Evolutionary conservation across 2,329 filamentous ascomycete species (phyloP).

Genomic region (Aspergillus terreus): DNA sequence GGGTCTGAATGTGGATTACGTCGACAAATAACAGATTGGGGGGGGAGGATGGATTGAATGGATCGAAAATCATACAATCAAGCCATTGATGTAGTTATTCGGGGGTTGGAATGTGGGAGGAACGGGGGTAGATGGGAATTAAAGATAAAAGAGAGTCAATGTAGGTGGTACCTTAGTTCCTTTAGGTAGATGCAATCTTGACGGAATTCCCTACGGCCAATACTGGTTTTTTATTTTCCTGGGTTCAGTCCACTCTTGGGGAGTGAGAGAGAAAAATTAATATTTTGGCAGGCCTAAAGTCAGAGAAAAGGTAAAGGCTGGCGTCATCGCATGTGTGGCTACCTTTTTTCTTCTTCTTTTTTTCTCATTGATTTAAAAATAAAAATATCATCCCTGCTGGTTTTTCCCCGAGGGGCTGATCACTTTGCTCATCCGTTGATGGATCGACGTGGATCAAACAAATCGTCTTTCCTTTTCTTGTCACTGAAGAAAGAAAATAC

Average conservation of each 20-base stretch:
- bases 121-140: too few species aligned
- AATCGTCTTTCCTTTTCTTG: neutral
- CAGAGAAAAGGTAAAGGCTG: constrained; percentile 1
- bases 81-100: too few species aligned
- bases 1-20: neutral
- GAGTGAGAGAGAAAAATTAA: too few species aligned
- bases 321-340: constrained; percentile 4
- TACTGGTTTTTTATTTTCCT: too few species aligned
- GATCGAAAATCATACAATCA: too few species aligned
- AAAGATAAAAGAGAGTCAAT: too few species aligned
- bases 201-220: neutral
- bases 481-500: too few species aligned
- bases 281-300: neutral
- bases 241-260: too few species aligned
- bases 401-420: neutral
- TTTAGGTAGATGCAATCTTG: neutral
- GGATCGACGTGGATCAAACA: constrained; percentile 3
- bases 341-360: neutral
- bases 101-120: too few species aligned
- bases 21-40: too few species aligned
- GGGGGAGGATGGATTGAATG: too few species aligned
- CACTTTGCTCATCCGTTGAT: neutral
- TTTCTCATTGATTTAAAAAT: neutral
- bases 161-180: neutral
- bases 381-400: neutral